A percentile compares a stretch with the other conserved stretches of the same genome.
These are phyloP conservation scores for Aspergillaceae sp. DNA, from an alignment of 2,329 filamentous ascomycete species.

Conservation along the genomic window DNA sequence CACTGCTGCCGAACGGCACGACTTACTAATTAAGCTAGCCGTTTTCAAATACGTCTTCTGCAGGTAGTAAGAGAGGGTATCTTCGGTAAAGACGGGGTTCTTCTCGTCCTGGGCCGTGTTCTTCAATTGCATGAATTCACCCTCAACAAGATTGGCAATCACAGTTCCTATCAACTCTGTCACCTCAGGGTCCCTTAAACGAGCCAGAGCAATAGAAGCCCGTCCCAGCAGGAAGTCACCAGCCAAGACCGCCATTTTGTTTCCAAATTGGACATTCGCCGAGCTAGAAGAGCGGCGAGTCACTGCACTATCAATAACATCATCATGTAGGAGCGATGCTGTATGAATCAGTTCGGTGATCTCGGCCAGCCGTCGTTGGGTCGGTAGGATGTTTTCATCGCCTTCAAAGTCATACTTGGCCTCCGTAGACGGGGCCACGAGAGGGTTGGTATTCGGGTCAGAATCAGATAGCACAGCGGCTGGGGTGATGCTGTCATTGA, in stretches of 20 bases:
- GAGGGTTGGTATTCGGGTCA: slow-evolving; percentile 60
- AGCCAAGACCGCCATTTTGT: slow-evolving; percentile 97
- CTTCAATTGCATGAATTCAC: slow-evolving; percentile 99
- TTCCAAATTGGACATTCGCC: slow-evolving; percentile 91
- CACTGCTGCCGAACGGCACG: slow-evolving; percentile 79
- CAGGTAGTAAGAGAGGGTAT: slow-evolving; percentile 84
- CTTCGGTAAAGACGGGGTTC: slow-evolving; percentile 76
- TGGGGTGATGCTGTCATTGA: slow-evolving; percentile 55
- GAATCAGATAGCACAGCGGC: slow-evolving; percentile 62
- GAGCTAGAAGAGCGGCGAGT: slow-evolving; percentile 76
- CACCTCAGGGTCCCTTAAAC: slow-evolving; percentile 85
- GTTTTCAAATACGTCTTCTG: slow-evolving; percentile 99
- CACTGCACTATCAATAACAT: slow-evolving; percentile 90
- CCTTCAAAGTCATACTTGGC: slow-evolving; percentile 31
- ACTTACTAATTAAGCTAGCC: slow-evolving; percentile 91
- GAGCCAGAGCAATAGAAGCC: slow-evolving; percentile 85
- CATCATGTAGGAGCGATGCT: slow-evolving; percentile 90
- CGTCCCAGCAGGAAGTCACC: slow-evolving; percentile 93
- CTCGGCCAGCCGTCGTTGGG: slow-evolving; percentile 84
- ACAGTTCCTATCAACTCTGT: slow-evolving; percentile 91
- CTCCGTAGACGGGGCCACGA: slow-evolving; percentile 40
- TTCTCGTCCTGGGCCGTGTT: slow-evolving; percentile 86
- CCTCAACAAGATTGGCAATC: slow-evolving; percentile 94
- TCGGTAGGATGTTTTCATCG: slow-evolving; percentile 66
- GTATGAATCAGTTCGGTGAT: slow-evolving; percentile 98